Evolutionary conservation across 805 yeast genomes (phyloP).

Genomic region (Starmerella cellae): DNA sequence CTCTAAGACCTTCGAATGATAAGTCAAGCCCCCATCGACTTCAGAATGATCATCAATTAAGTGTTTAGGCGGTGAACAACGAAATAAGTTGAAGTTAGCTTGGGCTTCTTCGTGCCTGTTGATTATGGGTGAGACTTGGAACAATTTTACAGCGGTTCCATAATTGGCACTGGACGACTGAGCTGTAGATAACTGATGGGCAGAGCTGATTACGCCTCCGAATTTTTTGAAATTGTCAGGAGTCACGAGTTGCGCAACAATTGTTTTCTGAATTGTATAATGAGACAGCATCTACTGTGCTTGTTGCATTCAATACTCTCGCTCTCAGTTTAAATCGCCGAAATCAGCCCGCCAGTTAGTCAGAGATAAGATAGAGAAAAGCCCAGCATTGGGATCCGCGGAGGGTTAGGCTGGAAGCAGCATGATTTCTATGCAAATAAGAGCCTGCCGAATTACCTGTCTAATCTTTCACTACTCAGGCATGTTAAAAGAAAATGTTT

Average conservation of each 20-base stretch:
- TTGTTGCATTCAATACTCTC: too few species aligned
- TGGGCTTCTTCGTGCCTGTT: slow-evolving; percentile 29
- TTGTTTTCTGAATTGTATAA: slow-evolving; percentile 4
- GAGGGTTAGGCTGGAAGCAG: too few species aligned
- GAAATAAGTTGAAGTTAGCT: slow-evolving; percentile 70
- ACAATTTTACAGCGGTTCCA: slow-evolving; percentile 80
- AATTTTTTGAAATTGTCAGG: slow-evolving; percentile 52
- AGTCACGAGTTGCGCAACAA: slow-evolving; percentile 45
- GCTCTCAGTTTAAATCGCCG: too few species aligned
- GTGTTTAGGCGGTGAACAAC: slow-evolving; percentile 67
- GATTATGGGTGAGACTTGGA: slow-evolving; percentile 52
- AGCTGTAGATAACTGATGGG: slow-evolving; percentile 46
- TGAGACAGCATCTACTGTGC: slow-evolving; percentile 21
- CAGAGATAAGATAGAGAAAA: too few species aligned
- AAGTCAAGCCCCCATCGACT: slow-evolving; percentile 24
- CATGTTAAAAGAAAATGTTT: too few species aligned
- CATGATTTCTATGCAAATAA: too few species aligned
- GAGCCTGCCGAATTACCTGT: too few species aligned
- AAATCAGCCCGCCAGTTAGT: too few species aligned
- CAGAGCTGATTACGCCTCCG: slow-evolving; percentile 70
- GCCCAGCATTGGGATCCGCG: too few species aligned
- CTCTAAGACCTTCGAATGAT: slow-evolving; percentile 59
- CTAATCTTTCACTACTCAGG: too few species aligned
- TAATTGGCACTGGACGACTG: slow-evolving; percentile 56
- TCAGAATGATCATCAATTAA: slow-evolving; percentile 28